phyloP scores from a whole-genome alignment of 2,329 filamentous ascomycete species.

The Pseudocercospora musae region DNA sequence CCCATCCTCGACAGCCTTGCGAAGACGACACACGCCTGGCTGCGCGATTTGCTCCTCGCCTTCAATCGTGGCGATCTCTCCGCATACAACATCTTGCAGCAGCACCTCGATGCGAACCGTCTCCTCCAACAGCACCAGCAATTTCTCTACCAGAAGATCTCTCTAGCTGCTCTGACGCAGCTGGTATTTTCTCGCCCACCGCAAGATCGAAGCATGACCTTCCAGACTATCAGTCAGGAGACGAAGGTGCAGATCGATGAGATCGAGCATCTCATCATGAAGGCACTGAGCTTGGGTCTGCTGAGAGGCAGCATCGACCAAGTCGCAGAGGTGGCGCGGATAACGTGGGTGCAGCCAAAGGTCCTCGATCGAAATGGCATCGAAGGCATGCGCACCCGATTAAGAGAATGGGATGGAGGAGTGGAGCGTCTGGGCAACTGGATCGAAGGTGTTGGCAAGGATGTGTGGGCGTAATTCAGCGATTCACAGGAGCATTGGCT shows the following conservation, averaged over 20 bases:
- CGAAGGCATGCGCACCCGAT: constrained; percentile 78
- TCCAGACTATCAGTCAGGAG: constrained; percentile 81
- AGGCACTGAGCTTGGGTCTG: constrained; percentile 90
- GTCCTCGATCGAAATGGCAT: constrained; percentile 95
- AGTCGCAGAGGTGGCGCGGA: constrained; percentile 87
- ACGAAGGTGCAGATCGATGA: constrained; percentile 88
- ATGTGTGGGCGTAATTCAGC: constrained; percentile 81
- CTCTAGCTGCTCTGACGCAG: constrained; percentile 91
- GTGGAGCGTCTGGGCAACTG: constrained; percentile 95
- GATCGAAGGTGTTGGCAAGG: constrained; percentile 91
- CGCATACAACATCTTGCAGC: constrained; percentile 74
- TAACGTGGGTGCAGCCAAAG: constrained; percentile 99
- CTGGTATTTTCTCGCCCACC: constrained; percentile 93
- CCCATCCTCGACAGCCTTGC: constrained; percentile 85
- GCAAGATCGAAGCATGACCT: constrained; percentile 92
- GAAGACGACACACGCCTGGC: constrained; percentile 75
- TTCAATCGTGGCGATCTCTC: constrained; percentile 94
- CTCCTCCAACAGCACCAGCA: constrained; percentile 75
- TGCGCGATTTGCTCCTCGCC: constrained; percentile 91
- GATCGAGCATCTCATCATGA: constrained; percentile 98
- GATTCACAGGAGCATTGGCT: not conserved
- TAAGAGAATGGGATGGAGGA: constrained; percentile 93
- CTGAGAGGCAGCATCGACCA: constrained; percentile 93
- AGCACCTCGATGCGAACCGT: constrained; percentile 70
- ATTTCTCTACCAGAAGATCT: constrained; percentile 96